A percentile compares a stretch with the other conserved stretches of the same genome.
Conservation (phyloP, 345 rosid genomes). For the Citrus trifoliata region DNA sequence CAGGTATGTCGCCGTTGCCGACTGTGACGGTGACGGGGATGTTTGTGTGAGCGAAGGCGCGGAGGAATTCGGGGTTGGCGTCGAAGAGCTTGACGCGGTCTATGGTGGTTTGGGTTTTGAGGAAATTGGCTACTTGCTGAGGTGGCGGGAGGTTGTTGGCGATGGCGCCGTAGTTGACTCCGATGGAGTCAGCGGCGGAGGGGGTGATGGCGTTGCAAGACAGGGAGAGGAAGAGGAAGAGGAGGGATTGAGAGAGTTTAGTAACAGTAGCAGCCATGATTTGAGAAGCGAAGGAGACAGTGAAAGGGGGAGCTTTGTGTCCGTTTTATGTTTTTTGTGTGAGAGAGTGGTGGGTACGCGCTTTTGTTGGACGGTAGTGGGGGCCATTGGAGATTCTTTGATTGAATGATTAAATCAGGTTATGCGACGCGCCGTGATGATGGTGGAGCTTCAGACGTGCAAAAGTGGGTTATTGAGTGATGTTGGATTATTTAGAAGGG, state of each 20-base stretch:
- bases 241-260: neutral
- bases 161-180: slow-evolving; percentile 83
- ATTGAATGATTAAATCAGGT: neutral
- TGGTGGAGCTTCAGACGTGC: neutral
- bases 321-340: neutral
- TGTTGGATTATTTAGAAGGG: neutral
- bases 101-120: slow-evolving; percentile 63
- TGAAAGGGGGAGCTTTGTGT: neutral
- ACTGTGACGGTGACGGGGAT: slow-evolving; percentile 68
- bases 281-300: neutral
- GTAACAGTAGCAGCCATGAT: neutral
- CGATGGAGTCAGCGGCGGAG: slow-evolving; percentile 45
- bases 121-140: slow-evolving; percentile 57
- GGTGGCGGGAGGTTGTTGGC: slow-evolving; percentile 85
- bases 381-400: neutral
- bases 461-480: neutral
- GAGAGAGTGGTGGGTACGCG: neutral
- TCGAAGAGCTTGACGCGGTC: slow-evolving; percentile 76
- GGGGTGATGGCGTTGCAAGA: slow-evolving; percentile 1
- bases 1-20: slow-evolving; percentile 62
- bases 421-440: neutral
- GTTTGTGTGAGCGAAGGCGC: slow-evolving; percentile 64
- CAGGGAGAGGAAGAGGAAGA: slow-evolving; percentile 18
- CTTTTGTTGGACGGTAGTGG: neutral
- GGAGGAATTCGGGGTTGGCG: slow-evolving; percentile 63